These are phyloP conservation scores for Mallotus japonicus DNA, from an alignment of 441 rosid genomes.

Conservation along the genomic window DNA sequence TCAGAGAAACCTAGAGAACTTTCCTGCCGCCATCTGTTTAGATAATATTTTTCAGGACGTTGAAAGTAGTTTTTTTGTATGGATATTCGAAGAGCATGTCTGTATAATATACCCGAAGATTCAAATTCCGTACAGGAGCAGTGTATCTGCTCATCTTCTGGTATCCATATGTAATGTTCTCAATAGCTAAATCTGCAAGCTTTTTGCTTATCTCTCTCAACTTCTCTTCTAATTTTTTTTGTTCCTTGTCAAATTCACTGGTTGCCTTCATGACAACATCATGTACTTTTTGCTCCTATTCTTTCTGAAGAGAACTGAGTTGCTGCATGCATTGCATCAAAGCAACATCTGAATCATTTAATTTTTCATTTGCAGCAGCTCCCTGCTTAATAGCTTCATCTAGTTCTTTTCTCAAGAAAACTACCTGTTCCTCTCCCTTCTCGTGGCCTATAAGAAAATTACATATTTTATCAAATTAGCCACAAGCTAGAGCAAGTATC, in stretches of 20 bases:
- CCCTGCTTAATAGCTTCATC: slow-evolving; percentile 56
- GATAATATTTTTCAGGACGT: slow-evolving; percentile 73
- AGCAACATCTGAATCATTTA: slow-evolving; percentile 63
- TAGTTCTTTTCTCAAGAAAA: slow-evolving; percentile 57
- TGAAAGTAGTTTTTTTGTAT: slow-evolving; percentile 63
- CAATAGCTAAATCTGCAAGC: slow-evolving; percentile 61
- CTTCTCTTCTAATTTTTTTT: slow-evolving; percentile 59
- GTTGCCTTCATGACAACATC: slow-evolving; percentile 51
- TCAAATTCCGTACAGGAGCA: slow-evolving; percentile 93
- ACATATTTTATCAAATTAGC: not conserved
- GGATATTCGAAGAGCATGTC: slow-evolving; percentile 70
- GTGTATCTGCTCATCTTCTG: slow-evolving; percentile 71
- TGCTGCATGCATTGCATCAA: slow-evolving; percentile 77
- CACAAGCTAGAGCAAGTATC: not conserved
- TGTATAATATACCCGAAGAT: slow-evolving; percentile 68
- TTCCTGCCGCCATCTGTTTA: slow-evolving; percentile 65
- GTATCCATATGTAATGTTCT: slow-evolving; percentile 68
- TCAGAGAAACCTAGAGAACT: slow-evolving; percentile 36
- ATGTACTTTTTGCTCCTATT: slow-evolving; percentile 61
- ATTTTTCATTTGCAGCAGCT: slow-evolving; percentile 53
- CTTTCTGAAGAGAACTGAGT: slow-evolving; percentile 66
- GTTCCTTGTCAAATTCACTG: slow-evolving; percentile 60
- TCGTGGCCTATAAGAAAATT: slow-evolving; percentile 57
- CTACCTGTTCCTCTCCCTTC: slow-evolving; percentile 72
- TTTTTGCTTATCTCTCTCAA: slow-evolving; percentile 57